Conservation (phyloP, 495 filamentous ascomycete genomes). For the Aspergillus wentii region DNA sequence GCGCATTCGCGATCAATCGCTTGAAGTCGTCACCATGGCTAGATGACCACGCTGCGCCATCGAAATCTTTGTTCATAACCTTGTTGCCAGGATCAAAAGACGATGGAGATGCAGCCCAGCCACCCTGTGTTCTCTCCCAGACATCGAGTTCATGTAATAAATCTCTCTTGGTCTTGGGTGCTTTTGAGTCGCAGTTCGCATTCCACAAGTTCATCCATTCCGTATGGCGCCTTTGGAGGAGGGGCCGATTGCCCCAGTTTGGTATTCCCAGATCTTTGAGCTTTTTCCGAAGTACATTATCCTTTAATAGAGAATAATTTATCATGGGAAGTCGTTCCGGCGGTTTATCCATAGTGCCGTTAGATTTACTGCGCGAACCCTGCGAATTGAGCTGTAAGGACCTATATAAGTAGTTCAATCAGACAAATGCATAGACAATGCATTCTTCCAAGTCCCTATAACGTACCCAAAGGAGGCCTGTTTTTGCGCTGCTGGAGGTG, state of each 20-base stretch:
- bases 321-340: slow-evolving; percentile 66
- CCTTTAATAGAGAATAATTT: slow-evolving; percentile 77
- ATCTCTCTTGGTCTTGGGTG: slow-evolving; percentile 63
- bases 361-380: slow-evolving; percentile 5
- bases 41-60: slow-evolving; percentile 68
- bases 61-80: slow-evolving; percentile 78
- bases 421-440: slow-evolving; percentile 2
- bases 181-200: slow-evolving; percentile 83
- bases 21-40: slow-evolving; percentile 71
- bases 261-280: slow-evolving; percentile 79
- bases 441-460: background rate
- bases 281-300: slow-evolving; percentile 71
- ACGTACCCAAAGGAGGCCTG: slow-evolving; percentile 27
- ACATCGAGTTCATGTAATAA: slow-evolving; percentile 70
- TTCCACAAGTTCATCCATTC: slow-evolving; percentile 98
- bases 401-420: slow-evolving; percentile 11
- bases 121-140: slow-evolving; percentile 76
- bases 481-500: slow-evolving; percentile 14
- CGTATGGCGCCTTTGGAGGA: slow-evolving; percentile 74
- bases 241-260: slow-evolving; percentile 53
- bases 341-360: slow-evolving; percentile 19
- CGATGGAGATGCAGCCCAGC: slow-evolving; percentile 18
- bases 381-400: slow-evolving; percentile 16
- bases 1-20: slow-evolving; percentile 68
- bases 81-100: slow-evolving; percentile 22